A percentile compares a stretch with the other conserved stretches of the same genome.
These are phyloP conservation scores for Podospora tetraspora DNA, from an alignment of 495 filamentous ascomycete species.

Conservation along the genomic window DNA sequence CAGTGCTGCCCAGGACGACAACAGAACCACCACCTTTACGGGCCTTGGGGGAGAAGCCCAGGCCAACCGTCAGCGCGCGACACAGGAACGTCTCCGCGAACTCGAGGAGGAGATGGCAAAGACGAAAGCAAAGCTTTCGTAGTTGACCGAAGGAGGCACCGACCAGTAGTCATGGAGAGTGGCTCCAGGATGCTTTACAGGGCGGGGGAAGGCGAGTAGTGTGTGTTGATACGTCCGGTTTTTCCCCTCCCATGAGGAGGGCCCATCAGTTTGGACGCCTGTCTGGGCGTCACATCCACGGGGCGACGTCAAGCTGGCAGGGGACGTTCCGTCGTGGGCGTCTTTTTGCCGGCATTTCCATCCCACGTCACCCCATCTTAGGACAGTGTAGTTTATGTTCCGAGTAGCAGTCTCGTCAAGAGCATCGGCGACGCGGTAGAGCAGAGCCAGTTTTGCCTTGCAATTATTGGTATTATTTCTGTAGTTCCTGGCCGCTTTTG, in stretches of 20 bases:
- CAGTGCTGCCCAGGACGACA: not conserved
- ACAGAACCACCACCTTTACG: not conserved
- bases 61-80: not conserved
- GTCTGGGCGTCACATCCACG: not conserved
- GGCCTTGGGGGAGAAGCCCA: not conserved
- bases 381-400: not conserved
- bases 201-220: not conserved
- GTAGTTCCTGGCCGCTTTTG: not conserved
- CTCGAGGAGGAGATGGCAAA: not conserved
- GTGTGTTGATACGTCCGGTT: not conserved
- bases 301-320: not conserved
- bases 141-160: not conserved
- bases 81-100: not conserved
- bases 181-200: not conserved
- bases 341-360: not conserved
- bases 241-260: not conserved
- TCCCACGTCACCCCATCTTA: not conserved
- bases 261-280: not conserved
- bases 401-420: not conserved
- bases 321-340: not conserved
- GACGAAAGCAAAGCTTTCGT: not conserved
- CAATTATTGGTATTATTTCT: not conserved
- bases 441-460: not conserved
- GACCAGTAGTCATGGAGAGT: not conserved
- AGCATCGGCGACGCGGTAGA: not conserved